Conservation (phyloP, 306 rosid genomes). For the Quercus ilex region DNA sequence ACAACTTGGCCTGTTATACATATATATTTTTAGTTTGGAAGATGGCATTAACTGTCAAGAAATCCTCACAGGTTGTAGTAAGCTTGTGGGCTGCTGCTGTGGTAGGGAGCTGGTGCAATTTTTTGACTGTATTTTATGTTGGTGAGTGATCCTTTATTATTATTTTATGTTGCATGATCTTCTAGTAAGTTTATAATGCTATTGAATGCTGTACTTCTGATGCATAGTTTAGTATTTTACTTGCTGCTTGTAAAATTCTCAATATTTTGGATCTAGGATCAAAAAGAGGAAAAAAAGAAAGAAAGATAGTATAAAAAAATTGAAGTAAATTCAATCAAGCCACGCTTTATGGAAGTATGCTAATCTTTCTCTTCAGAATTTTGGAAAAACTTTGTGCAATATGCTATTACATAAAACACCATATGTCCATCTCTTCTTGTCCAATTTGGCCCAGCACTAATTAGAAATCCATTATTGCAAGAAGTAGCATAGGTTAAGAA, state of each 20-base stretch:
- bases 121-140: conserved; percentile 68
- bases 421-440: not conserved
- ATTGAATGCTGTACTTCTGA: not conserved
- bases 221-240: not conserved
- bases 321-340: not conserved
- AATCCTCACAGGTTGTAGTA: conserved; percentile 46
- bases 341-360: not conserved
- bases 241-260: not conserved
- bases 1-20: conserved; percentile 11
- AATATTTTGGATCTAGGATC: not conserved
- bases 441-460: not conserved
- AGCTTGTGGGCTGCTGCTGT: conserved; percentile 76
- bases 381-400: not conserved
- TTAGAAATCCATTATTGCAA: not conserved
- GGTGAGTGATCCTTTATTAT: conserved; percentile 51
- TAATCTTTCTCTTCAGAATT: not conserved
- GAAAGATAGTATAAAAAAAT: no score
- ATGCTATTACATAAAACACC: not conserved
- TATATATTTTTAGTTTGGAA: conserved; percentile 6
- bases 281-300: not conserved
- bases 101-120: conserved; percentile 87
- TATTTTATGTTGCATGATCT: not conserved
- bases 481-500: not conserved
- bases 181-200: not conserved
- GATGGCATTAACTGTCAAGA: conserved; percentile 20